A percentile compares a stretch with the other conserved stretches of the same genome.
Conservation (phyloP, 2,329 filamentous ascomycete genomes). For the Fusarium oligoseptatum region DNA sequence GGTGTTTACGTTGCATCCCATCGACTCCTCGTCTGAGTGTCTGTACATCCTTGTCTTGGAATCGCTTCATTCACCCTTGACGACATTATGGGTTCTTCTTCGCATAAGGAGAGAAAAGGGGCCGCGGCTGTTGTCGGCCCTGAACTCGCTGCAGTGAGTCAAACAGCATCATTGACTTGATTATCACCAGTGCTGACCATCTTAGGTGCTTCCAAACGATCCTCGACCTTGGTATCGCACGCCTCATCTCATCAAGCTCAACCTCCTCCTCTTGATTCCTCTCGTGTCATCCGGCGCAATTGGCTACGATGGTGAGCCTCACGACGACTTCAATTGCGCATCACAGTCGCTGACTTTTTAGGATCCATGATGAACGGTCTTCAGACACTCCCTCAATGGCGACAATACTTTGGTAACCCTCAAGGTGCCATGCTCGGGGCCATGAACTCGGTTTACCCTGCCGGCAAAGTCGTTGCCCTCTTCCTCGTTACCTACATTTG, state of each 20-base stretch:
- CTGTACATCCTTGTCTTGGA: not conserved
- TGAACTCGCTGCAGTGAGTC: slow-evolving; percentile 36
- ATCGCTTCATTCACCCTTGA: not conserved
- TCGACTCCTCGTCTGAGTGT: not conserved
- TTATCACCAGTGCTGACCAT: not conserved
- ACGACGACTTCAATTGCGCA: not conserved
- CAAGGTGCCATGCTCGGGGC: slow-evolving; percentile 53
- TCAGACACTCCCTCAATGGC: slow-evolving; percentile 57
- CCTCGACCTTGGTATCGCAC: slow-evolving; percentile 57
- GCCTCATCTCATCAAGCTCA: slow-evolving; percentile 58
- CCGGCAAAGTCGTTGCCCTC: slow-evolving; percentile 55
- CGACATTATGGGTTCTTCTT: slow-evolving; percentile 8
- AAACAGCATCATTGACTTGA: not conserved
- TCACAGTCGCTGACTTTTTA: not conserved
- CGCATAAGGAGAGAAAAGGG: slow-evolving; percentile 19
- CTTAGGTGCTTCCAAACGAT: slow-evolving; percentile 56
- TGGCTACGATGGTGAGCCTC: slow-evolving; percentile 59
- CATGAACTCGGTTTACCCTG: slow-evolving; percentile 54
- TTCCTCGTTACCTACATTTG: slow-evolving; percentile 54
- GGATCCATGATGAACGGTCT: slow-evolving; percentile 61
- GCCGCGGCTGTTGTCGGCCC: slow-evolving; percentile 24
- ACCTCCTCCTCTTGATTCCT: slow-evolving; percentile 59
- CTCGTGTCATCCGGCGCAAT: slow-evolving; percentile 57
- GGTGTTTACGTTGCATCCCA: not conserved
- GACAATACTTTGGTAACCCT: slow-evolving; percentile 56